Conservation (phyloP, 2,329 filamentous ascomycete species). For the Aspergillus pseudonomiae region DNA sequence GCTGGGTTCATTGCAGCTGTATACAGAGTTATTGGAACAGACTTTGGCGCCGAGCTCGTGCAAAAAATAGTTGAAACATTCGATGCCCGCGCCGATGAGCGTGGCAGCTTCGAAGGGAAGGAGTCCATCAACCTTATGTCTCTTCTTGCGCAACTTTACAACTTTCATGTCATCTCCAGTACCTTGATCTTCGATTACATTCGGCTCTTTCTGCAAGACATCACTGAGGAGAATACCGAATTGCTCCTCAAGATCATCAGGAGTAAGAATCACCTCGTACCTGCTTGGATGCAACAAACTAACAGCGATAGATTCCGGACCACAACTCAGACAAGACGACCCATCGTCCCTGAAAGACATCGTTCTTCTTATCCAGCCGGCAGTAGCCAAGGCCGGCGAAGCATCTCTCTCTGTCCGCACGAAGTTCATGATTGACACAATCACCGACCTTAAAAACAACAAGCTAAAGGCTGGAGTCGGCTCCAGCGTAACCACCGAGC, state of each 20-base stretch:
- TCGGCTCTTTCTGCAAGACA: constrained; percentile 70
- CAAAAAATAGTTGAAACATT: constrained; percentile 78
- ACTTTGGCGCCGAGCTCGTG: constrained; percentile 85
- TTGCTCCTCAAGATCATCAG: constrained; percentile 82
- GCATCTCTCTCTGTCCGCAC: constrained; percentile 79
- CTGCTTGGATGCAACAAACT: constrained; percentile 6
- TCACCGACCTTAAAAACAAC: constrained; percentile 93
- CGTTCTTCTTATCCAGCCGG: constrained; percentile 74
- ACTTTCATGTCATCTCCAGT: constrained; percentile 83
- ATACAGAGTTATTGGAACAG: constrained; percentile 83
- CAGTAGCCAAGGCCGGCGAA: constrained; percentile 68
- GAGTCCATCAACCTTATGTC: constrained; percentile 76
- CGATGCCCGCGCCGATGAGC: constrained; percentile 61
- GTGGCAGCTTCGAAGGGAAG: constrained; percentile 54
- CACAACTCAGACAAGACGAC: constrained; percentile 84
- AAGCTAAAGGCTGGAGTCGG: constrained; percentile 76
- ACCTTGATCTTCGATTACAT: constrained; percentile 91
- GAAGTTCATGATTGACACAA: constrained; percentile 96
- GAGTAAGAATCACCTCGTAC: constrained; percentile 42
- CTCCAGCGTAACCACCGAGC: constrained; percentile 74
- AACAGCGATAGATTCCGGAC: constrained; percentile 63
- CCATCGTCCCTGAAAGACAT: constrained; percentile 87
- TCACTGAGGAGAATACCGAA: constrained; percentile 87
- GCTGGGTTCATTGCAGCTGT: constrained; percentile 87
- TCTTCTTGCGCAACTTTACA: constrained; percentile 84